A percentile compares a stretch with the other conserved stretches of the same genome.
These are phyloP conservation scores for Lactarius evosmus DNA, from an alignment of 768 basidiomycete genomes.

Conservation along the genomic window DNA sequence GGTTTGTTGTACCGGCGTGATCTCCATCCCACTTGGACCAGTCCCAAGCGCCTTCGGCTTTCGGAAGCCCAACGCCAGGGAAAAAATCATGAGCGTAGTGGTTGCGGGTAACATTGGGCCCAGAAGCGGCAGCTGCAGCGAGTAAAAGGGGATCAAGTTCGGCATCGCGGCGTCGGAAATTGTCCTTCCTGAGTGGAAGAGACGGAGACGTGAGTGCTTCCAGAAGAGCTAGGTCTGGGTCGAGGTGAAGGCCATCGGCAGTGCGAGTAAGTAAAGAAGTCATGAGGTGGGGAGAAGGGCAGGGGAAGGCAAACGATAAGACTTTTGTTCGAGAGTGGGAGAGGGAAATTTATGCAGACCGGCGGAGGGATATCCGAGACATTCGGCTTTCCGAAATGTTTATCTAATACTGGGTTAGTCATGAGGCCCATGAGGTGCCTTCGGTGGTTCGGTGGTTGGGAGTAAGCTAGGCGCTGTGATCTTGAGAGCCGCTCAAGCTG, in stretches of 20 bases:
- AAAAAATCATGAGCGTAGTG: constrained; percentile 83
- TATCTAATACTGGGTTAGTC: background rate
- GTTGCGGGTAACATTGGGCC: constrained; percentile 76
- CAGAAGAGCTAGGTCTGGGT: constrained; percentile 60
- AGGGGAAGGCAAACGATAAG: constrained; percentile 6
- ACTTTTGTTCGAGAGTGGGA: background rate
- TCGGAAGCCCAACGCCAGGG: constrained; percentile 52
- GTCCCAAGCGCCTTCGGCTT: constrained; percentile 53
- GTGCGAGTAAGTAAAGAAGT: constrained; percentile 31
- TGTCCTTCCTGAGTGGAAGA: constrained; percentile 37
- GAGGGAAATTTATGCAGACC: constrained; percentile 11
- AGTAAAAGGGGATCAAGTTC: constrained; percentile 76
- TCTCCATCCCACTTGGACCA: constrained; percentile 55
- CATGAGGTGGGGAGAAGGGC: constrained; percentile 24
- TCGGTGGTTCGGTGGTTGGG: no score
- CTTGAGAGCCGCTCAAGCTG: no score
- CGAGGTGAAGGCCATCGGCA: constrained; percentile 32
- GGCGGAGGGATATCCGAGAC: background rate
- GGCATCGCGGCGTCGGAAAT: constrained; percentile 61
- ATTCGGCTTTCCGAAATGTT: background rate
- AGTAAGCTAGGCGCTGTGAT: no score
- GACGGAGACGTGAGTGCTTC: constrained; percentile 58
- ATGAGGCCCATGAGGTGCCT: background rate
- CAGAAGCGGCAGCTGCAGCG: constrained; percentile 70
- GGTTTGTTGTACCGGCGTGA: constrained; percentile 37